A percentile compares a stretch with the other conserved stretches of the same genome.
phyloP scores from a whole-genome alignment of 75 land plant species.

The Cunninghamia lanceolata region DNA sequence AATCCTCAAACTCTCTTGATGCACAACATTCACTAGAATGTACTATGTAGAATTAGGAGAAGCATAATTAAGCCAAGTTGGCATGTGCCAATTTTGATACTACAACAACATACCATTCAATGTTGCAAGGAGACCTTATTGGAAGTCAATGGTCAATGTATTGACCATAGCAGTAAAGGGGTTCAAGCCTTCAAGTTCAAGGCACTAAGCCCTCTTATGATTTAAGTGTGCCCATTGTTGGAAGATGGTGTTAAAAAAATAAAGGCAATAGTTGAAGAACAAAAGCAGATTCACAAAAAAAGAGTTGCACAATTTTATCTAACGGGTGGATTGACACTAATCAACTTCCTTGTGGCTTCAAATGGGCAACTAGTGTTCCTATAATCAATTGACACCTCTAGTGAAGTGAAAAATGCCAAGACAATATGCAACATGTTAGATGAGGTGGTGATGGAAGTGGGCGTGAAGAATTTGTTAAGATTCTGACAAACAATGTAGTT shows the following conservation, averaged over 20 bases:
- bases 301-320: background rate
- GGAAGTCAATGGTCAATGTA: background rate
- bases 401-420: slow-evolving; percentile 14
- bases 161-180: background rate
- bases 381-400: slow-evolving; percentile 40
- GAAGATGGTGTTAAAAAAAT: background rate
- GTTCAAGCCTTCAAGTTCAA: background rate
- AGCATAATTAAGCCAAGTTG: background rate
- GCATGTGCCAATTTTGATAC: background rate
- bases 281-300: background rate
- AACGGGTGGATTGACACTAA: background rate
- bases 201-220: background rate
- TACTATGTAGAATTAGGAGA: background rate
- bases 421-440: background rate
- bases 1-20: no score
- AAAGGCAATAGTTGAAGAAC: background rate
- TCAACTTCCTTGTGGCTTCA: slow-evolving; percentile 16
- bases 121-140: background rate
- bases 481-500: slow-evolving; percentile 41
- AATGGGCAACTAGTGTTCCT: slow-evolving; percentile 28
- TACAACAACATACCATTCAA: background rate
- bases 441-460: slow-evolving; percentile 47
- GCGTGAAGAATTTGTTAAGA: slow-evolving; percentile 38
- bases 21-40: background rate
- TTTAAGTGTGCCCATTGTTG: background rate